Base-by-base conservation (phyloP, 2,329 filamentous ascomycete genomes). In the Fonsecaea nubica region DNA sequence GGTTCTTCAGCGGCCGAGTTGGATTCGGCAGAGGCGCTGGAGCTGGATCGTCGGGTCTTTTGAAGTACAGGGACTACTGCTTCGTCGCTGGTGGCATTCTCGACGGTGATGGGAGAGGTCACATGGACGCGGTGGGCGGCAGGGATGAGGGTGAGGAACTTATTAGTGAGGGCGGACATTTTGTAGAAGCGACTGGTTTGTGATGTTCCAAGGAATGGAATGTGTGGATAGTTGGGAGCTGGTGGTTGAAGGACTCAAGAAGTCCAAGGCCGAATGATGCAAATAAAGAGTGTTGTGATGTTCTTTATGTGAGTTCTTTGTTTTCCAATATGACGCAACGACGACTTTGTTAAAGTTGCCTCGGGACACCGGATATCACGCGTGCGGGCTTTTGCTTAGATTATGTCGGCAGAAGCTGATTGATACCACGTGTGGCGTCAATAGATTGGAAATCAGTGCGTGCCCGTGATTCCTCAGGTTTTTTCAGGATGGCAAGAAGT, bases 31-130 rank as follows among this genome's bases (percentile, higher is more conserved):
- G 72, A 69, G 40, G 64, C 38, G 60, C 69, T 63, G 58, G 72
- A 65, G 67, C 69, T 66, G 66, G 69, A 69, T 62, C 72, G 69
- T 61, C 67, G 65, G 66, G 69, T 65, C 54, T 71, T 71, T 42
- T 71, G 66, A 9, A 69, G 54, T 15, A 52, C 64, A 15, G 69
- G 69, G 18, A 71, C 66, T 53, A 71, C 36, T 13, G 67, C 57
- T 35, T 69, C 67, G 38, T 58, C 64, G 58, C 33, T 48, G 33
- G 21, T 58, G 30, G 57, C 12, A 25, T 25, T 42, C 35, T 50
- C 50, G 30, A 63, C 25, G 21, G 66, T 66, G 32, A 68, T 54
- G 40, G 53, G 38, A 48, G 67, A 65, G 54, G 67, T 64, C 32
- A 64, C 52, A 21, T 62, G 65, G 48, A 65, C 67, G 32, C 66